Evolutionary conservation across 495 filamentous ascomycete genomes (phyloP), one percentile per base, ranked within the genome.

Genomic region (Neurospora discreta): DNA sequence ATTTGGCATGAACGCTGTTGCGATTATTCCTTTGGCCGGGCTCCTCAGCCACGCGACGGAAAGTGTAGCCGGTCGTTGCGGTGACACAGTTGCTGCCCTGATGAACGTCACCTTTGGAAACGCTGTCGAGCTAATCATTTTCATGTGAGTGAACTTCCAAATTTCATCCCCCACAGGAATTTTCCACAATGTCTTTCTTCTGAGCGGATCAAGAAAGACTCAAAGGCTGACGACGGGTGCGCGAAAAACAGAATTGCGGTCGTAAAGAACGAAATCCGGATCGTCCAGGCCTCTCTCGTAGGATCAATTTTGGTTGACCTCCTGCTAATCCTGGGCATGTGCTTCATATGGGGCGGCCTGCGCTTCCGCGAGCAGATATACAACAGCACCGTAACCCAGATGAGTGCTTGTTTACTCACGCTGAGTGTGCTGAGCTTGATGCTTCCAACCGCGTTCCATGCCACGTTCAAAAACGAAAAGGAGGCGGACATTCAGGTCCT

Each of bases 51-150:
- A 92, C 80, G 92, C 92, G 20, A 96, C 93, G n/a, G 92, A 95
- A 80, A 89, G 86, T 73, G 90, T 95, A 58, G 92, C 93, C 39
- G 85, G 85, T 70, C 88, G 89, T 71, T 83, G 95, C 79, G 93
- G 93, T 46, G 92, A 96, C 75, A 92, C 92, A 10, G 81, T 94
- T 40, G 93, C 92, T 70, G 93, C 92, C 16, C 80, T 95, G 76
- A 87, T 95, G 78, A 96, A 95, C 74, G 92, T 95, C 13, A 93
- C 92, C 26, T 95, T 95, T 81, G 93, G 93, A 70, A 96, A 96
- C 80, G 92, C 93, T 30, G 93, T 96, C 3, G 93, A 96, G 82
- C 81, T 96, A 76, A 95, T 95, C 79, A 93, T 95, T 74, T 95
- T 93, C 73, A 71, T 78, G 76, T 77, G 69, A 73, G 76, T 39